Conservation (phyloP, 2,329 filamentous ascomycete species). For the Trichothecium sympodiale region DNA sequence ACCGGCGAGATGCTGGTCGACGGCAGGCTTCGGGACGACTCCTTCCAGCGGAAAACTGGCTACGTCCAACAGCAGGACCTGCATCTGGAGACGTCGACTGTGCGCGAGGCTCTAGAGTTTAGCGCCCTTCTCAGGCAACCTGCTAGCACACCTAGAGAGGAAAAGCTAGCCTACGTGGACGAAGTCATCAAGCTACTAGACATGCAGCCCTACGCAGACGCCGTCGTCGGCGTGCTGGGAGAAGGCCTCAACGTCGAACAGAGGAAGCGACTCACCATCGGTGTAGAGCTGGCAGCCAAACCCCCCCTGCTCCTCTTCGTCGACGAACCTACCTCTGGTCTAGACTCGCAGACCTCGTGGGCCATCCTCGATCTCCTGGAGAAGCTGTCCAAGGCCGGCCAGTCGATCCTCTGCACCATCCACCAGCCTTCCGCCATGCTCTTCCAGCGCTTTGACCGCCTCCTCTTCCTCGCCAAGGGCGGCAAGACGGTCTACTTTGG, state of each 20-base stretch:
- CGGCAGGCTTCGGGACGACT: slow-evolving; percentile 53
- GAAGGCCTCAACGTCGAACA: slow-evolving; percentile 49
- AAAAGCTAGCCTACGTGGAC: slow-evolving; percentile 74
- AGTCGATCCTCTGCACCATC: slow-evolving; percentile 39
- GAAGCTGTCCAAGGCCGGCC: slow-evolving; percentile 40
- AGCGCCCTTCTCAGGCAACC: slow-evolving; percentile 76
- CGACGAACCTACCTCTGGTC: slow-evolving; percentile 45
- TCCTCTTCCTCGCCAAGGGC: slow-evolving; percentile 48
- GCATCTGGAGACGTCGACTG: slow-evolving; percentile 68
- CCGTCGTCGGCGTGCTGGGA: slow-evolving; percentile 47
- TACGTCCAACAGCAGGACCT: slow-evolving; percentile 86
- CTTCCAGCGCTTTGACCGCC: slow-evolving; percentile 41
- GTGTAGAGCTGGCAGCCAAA: slow-evolving; percentile 41
- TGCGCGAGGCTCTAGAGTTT: slow-evolving; percentile 74
- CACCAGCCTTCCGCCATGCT: slow-evolving; percentile 38
- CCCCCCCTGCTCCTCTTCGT: slow-evolving; percentile 45
- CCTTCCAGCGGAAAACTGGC: slow-evolving; percentile 79
- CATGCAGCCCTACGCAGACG: slow-evolving; percentile 52
- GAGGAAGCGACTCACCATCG: slow-evolving; percentile 46
- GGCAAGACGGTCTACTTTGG: slow-evolving; percentile 57
- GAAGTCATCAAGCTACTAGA: slow-evolving; percentile 58
- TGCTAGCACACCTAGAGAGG: slow-evolving; percentile 47
- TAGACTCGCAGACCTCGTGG: slow-evolving; percentile 50
- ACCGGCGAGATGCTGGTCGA: slow-evolving; percentile 62
- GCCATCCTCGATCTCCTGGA: slow-evolving; percentile 46